Evolutionary conservation across 2,329 filamentous ascomycete species (phyloP), one percentile per base, ranked within the genome.

Genomic region (Diaporthe nobilis): DNA sequence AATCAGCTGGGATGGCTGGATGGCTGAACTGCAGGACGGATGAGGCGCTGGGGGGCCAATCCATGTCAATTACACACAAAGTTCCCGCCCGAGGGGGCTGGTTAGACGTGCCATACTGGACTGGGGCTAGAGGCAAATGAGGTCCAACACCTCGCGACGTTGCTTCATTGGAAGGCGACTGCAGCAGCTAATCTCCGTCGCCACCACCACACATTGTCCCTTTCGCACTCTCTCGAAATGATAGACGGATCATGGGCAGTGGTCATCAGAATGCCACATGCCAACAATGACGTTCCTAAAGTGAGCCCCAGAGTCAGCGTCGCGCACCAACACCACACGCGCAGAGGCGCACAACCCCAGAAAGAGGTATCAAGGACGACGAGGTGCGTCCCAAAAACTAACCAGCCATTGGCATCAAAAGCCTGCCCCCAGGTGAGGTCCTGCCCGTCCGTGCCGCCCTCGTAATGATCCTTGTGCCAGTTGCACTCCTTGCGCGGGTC

Each of bases 121-220:
- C 49, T 7, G 51, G 31, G 31, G 47, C 22, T 53, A 53, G 63
- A 34, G 31, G 47, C 47, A 68, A 39, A 53, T 53, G 47, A 53
- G 47, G 22, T n/a, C 2, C 13, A 20, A 44, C 39, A 7, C 61
- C 22, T 68, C 65, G 65, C 65, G 65, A 55, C 65, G 47, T 68
- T 68, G 65, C 65, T 68, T 53, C 65, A 70, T 55, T 55, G 65
- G 65, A 42, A 70, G 49, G 34, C 34, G 22, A 49, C 65, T 55
- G 49, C 34, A 22, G 34, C 34, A 28, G n/a, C 49, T 70, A 70
- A 70, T 70, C 65, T 70, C 49, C 47, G 34, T n/a, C 34, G 3
- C 1, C 42, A 44, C 39, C 39, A 42, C 42, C 1, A 42, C 15
- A 5, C 61, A 12, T 47, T 5, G 17, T 12, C 6, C 10, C 15